A percentile compares a stretch with the other conserved stretches of the same genome.
phyloP scores from a whole-genome alignment of 2,329 filamentous ascomycete species.

The Leptosphaerulina australis region DNA sequence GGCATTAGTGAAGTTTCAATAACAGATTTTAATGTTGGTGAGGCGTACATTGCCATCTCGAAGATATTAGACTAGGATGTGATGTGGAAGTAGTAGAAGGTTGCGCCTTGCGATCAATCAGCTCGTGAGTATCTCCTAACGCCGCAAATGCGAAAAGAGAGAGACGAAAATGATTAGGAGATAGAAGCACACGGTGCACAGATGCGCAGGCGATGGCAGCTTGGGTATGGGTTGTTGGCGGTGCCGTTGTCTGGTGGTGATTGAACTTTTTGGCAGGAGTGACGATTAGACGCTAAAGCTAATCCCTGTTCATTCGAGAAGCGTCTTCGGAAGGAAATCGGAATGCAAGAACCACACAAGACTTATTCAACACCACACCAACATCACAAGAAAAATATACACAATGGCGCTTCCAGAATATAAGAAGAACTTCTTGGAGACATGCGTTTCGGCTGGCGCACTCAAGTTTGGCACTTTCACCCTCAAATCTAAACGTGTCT shows the following conservation, averaged over 20 bases:
- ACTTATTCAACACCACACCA: conserved; percentile 1
- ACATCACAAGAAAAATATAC: background rate
- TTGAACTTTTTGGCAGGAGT: conserved; percentile 43
- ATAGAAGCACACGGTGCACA: conserved; percentile 15
- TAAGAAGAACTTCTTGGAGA: conserved; percentile 74
- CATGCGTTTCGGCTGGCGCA: conserved; percentile 70
- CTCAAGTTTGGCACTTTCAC: conserved; percentile 84
- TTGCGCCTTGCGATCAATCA: conserved; percentile 31
- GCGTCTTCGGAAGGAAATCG: conserved; percentile 40
- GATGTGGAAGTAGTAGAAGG: conserved; percentile 23
- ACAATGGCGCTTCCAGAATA: conserved; percentile 42
- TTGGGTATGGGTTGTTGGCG: conserved; percentile 24
- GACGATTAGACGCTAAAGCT: conserved; percentile 18
- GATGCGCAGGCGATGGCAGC: conserved; percentile 41
- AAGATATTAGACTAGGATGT: conserved; percentile 21
- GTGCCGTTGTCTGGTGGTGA: conserved; percentile 25
- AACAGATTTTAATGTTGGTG: background rate
- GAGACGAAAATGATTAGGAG: conserved; percentile 13
- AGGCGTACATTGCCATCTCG: conserved; percentile 47
- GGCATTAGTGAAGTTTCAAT: conserved; percentile 1
- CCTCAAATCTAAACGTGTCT: conserved; percentile 88
- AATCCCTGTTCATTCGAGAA: conserved; percentile 24
- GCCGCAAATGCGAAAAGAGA: conserved; percentile 26
- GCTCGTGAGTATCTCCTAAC: conserved; percentile 24
- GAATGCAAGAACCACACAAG: conserved; percentile 26